Evolutionary conservation across 805 yeast genomes (phyloP), one percentile per base, ranked within the genome.

Genomic region (Suhomyces faveliae): DNA sequence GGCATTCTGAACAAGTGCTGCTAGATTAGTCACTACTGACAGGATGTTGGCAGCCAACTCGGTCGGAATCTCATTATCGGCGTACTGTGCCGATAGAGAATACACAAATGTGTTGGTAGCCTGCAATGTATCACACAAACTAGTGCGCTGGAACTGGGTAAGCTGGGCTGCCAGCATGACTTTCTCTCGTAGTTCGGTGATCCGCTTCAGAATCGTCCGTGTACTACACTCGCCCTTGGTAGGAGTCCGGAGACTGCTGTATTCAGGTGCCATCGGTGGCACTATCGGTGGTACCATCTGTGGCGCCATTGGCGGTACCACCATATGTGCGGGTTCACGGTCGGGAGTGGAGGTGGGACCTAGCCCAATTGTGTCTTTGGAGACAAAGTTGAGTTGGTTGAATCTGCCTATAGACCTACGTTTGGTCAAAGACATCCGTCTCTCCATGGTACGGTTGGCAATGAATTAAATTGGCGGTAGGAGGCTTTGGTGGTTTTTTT

Each of bases 141-240:
- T 33, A 9, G 51, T 40, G 23, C 50, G 48, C 42, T 56, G 59
- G 50, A 37, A 43, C 40, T 43, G 55, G 44, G 45, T 47, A 24
- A 45, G 39, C 22, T 30, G 37, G 17, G 40, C 27, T 4, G 43
- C 24, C 17, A 11, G 15, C n/a, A 38, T 30, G 4, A 38, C 50
- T 11, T 40, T 37, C 22, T 45, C 49, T 10, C 37, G 43, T 17
- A 49, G 42, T 11, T 46, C 52, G 4, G 22, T 39, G 13, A 48
- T 39, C 10, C 41, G 39, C 22, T 48, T 47, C 19, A 42, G 24
- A n/a, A 42, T 41, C 12, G 15, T 33, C 15, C 45, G 30, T 7
- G 43, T 27, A 8, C 29, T 37, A 9, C 19, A 38, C 5, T 35
- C 41, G 10, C 24, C 42, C 20, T 29, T 42, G 9, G 43, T 15